Conservation (phyloP, 768 basidiomycete species). For the Leccinum subtestaceum region DNA sequence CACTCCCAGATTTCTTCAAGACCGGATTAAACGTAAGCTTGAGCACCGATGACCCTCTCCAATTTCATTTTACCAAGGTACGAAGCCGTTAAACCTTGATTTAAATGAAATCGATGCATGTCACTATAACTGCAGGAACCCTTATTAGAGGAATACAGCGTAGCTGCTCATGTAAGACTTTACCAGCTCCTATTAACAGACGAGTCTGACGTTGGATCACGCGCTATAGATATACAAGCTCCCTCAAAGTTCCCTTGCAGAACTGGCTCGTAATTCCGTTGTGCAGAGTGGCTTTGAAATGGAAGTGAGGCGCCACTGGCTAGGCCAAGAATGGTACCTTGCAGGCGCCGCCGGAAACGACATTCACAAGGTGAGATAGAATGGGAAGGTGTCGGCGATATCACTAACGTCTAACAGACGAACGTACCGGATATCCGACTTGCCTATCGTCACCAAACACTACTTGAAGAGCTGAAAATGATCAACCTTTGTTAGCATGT, state of each 20-base stretch:
- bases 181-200: neutral
- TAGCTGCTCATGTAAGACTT: slow-evolving; percentile 83
- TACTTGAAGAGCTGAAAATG: slow-evolving; percentile 81
- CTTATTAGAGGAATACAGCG: slow-evolving; percentile 93
- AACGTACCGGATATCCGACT: slow-evolving; percentile 93
- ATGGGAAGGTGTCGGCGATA: neutral
- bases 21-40: slow-evolving; percentile 93
- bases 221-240: slow-evolving; percentile 84
- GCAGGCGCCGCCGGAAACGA: slow-evolving; percentile 93
- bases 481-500: slow-evolving; percentile 37
- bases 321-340: slow-evolving; percentile 91
- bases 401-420: slow-evolving; percentile 52
- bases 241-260: slow-evolving; percentile 90
- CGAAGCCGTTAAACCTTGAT: neutral
- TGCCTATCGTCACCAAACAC: slow-evolving; percentile 86
- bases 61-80: slow-evolving; percentile 98
- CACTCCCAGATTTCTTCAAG: slow-evolving; percentile 95
- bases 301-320: slow-evolving; percentile 94
- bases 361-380: slow-evolving; percentile 75
- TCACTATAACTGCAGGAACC: slow-evolving; percentile 62
- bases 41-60: slow-evolving; percentile 93
- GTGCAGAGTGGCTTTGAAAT: slow-evolving; percentile 98
- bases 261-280: slow-evolving; percentile 97
- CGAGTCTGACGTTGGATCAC: neutral
- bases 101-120: neutral